These are phyloP conservation scores for Heracleum sosnowskyi DNA, from an alignment of 129 eudicot genomes.

Conservation along the genomic window DNA sequence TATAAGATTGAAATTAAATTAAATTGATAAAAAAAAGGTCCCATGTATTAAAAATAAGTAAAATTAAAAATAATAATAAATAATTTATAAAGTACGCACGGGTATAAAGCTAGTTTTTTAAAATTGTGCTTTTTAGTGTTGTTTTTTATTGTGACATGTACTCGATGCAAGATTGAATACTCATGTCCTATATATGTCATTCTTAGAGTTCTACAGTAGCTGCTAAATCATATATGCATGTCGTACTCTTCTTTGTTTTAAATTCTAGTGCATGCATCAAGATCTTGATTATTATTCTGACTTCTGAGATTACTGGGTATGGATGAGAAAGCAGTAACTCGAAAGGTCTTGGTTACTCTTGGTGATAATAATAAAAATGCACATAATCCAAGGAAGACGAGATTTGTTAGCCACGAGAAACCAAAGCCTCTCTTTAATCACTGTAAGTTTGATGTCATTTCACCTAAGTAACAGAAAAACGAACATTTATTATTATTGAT, in stretches of 20 bases:
- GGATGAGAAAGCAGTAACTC: constrained; percentile 25
- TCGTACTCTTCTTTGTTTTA: not conserved
- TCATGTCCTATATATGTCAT: too few relatives aligned
- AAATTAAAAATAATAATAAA: too few relatives aligned
- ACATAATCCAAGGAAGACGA: constrained; percentile 18
- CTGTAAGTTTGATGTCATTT: constrained; percentile 34
- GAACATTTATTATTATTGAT: too few relatives aligned
- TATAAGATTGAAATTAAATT: too few relatives aligned
- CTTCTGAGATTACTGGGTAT: constrained; percentile 23
- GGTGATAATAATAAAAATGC: constrained; percentile 52
- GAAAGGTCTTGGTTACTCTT: constrained; percentile 60
- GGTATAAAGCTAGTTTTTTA: too few relatives aligned
- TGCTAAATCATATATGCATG: not conserved
- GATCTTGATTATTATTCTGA: not conserved
- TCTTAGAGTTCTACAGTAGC: not conserved
- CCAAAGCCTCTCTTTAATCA: constrained; percentile 56
- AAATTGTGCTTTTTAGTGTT: too few relatives aligned
- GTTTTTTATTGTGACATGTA: too few relatives aligned
- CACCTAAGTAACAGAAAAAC: not conserved
- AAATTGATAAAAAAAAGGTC: too few relatives aligned
- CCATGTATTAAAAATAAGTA: too few relatives aligned
- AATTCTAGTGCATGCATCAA: not conserved
- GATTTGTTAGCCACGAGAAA: constrained; percentile 26
- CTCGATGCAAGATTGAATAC: too few relatives aligned
- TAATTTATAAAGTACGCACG: too few relatives aligned